Evolutionary conservation across 768 basidiomycete species (phyloP), one percentile per base, ranked within the genome.

Genomic region (Leccinum uliginosum): DNA sequence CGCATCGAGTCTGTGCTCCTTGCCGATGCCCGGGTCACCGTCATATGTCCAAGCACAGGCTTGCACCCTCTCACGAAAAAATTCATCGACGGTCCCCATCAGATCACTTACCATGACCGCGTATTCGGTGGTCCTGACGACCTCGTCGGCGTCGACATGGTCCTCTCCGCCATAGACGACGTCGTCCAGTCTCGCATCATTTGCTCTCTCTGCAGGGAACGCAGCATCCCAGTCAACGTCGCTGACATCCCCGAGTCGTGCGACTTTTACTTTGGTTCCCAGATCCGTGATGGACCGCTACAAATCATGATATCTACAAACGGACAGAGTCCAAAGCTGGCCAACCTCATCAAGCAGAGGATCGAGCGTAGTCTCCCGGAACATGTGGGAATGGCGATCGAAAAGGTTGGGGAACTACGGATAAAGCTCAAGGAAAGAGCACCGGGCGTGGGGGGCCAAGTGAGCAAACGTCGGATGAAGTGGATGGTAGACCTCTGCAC

Each of bases 241-340:
- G 97, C 97, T 38, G 96, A 99, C 75, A 89, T 98, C 58, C 97
- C 97, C 3, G 85, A 90, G 45, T 83, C 86, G 44, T 99, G 97
- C 78, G 96, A 99, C 73, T 99, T 99, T 68, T 98, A 95, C 78
- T 99, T 98, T 74, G 97, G 97, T 50, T 89, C 92, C 3, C 91
- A 93, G 70, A 85, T 98, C 58, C 86, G 92, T 29, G 81, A 86
- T 58, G 95, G 96, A 1, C 91, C 95, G 0, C 75, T 99, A 23
- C 94, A 97, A 73, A 84, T 99, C 61, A 89, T 98, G 89, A 85
- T 99, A 51, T 95, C 93, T 17, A 98, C 97, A 4, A 91, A 91
- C 59, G 97, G 97, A 30, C 86, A 90, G 64, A 91, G 93, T 12
- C 97, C 97, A 2, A 87, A 91, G 67, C 79, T 98, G 67, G 93